phyloP scores from a whole-genome alignment of 2,329 filamentous ascomycete species.

The Colletotrichum truncatum region DNA sequence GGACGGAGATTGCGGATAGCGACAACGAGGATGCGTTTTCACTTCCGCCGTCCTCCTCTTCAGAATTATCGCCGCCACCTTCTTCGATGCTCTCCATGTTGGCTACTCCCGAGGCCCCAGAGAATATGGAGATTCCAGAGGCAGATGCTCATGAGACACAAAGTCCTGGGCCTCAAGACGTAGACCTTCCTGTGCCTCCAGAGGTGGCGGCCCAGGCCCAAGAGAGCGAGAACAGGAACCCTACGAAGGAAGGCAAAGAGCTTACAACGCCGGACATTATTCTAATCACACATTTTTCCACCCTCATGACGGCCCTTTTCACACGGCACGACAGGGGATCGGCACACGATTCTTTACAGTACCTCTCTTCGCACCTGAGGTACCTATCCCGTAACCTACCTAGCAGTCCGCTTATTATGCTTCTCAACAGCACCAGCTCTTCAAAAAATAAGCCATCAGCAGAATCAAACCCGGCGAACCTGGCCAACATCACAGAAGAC shows the following conservation, averaged over 20 bases:
- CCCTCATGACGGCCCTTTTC: slow-evolving; percentile 62
- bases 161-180: not conserved
- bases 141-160: not conserved
- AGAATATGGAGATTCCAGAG: not conserved
- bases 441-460: slow-evolving; percentile 3
- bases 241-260: not conserved
- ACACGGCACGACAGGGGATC: slow-evolving; percentile 53
- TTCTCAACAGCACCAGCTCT: slow-evolving; percentile 61
- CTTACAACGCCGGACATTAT: slow-evolving; percentile 54
- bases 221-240: not conserved
- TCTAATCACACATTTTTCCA: slow-evolving; percentile 63
- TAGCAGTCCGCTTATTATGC: slow-evolving; percentile 57
- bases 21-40: slow-evolving; percentile 48
- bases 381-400: slow-evolving; percentile 51
- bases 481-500: not conserved
- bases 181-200: not conserved
- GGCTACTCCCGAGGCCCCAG: not conserved
- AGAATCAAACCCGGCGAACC: not conserved
- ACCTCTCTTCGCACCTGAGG: slow-evolving; percentile 57
- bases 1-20: slow-evolving; percentile 47
- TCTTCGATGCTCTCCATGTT: slow-evolving; percentile 13
- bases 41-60: slow-evolving; percentile 2
- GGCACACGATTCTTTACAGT: slow-evolving; percentile 58
- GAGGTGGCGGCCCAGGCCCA: too few relatives aligned
- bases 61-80: slow-evolving; percentile 31